phyloP scores from a whole-genome alignment of 768 basidiomycete genomes.

The Rhizopogon roseolus region DNA sequence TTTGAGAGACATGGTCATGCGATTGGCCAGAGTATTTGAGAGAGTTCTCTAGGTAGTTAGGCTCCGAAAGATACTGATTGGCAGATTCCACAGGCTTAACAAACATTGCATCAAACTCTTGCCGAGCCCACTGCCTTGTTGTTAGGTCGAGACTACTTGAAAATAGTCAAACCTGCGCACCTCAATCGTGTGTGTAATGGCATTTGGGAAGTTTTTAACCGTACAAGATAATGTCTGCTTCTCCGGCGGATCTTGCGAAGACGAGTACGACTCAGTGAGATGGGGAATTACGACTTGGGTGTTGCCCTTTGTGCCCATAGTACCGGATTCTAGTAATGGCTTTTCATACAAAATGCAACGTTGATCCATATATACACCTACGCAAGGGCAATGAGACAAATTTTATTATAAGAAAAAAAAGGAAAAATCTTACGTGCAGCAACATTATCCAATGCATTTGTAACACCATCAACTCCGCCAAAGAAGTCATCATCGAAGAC shows the following conservation, averaged over 20 bases:
- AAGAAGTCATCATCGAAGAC: conserved; percentile 90
- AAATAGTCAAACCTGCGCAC: conserved; percentile 32
- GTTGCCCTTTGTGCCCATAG: conserved; percentile 97
- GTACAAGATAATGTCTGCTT: conserved; percentile 97
- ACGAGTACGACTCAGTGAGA: conserved; percentile 93
- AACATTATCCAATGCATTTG: conserved; percentile 96
- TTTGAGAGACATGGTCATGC: conserved; percentile 83
- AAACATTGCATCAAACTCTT: conserved; percentile 88
- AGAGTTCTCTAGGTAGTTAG: conserved; percentile 88
- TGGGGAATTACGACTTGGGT: conserved; percentile 93
- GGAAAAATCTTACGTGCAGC: conserved; percentile 69
- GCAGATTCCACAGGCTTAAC: conserved; percentile 92
- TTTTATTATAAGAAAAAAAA: conserved; percentile 1
- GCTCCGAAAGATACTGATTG: conserved; percentile 95
- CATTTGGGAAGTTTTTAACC: conserved; percentile 98
- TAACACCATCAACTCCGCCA: conserved; percentile 82
- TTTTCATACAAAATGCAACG: conserved; percentile 96
- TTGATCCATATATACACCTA: conserved; percentile 97
- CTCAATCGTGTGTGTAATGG: conserved; percentile 97
- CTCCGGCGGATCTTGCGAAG: conserved; percentile 98
- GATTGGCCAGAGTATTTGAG: conserved; percentile 91
- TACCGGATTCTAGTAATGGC: conserved; percentile 94
- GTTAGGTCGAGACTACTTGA: conserved; percentile 1
- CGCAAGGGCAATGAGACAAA: background rate
- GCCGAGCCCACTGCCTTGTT: conserved; percentile 76